phyloP scores from a whole-genome alignment of 2,329 filamentous ascomycete species.

The Trichoderma sp. region DNA sequence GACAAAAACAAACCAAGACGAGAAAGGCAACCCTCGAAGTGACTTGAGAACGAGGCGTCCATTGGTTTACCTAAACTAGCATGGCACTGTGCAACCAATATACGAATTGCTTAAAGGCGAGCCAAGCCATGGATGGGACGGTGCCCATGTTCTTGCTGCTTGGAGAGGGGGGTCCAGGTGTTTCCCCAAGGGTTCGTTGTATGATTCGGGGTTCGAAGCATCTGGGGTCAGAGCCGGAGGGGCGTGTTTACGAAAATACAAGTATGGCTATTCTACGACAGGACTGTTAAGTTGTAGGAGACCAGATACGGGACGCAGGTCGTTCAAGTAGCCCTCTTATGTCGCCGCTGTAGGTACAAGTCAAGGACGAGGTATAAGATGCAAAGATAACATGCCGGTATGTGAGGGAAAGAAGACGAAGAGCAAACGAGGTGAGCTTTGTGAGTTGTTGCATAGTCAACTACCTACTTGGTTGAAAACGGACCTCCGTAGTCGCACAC shows the following conservation, averaged over 20 bases:
- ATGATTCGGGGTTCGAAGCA: slow-evolving; percentile 23
- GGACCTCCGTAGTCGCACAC: slow-evolving; percentile 3
- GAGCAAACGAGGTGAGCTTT: not conserved
- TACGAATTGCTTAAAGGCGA: slow-evolving; percentile 22
- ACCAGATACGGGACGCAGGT: not conserved
- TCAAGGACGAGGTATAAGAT: no score
- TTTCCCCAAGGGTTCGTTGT: slow-evolving; percentile 6
- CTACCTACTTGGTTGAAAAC: not conserved
- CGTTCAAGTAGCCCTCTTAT: not conserved
- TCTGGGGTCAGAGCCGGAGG: not conserved
- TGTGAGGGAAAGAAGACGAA: not conserved
- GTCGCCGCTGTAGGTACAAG: no score
- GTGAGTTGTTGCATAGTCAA: not conserved
- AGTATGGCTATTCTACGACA: slow-evolving; percentile 5
- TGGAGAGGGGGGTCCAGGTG: not conserved
- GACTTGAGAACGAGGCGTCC: not conserved
- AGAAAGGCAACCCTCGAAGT: no score
- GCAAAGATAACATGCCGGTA: no score
- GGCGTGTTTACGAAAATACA: not conserved
- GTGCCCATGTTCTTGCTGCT: slow-evolving; percentile 1
- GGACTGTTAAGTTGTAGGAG: no score
- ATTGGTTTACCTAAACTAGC: not conserved
- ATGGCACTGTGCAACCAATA: slow-evolving; percentile 24
- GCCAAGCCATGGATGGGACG: slow-evolving; percentile 12
- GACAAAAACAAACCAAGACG: no score